Conservation (phyloP, 202 grass and related monocot genomes). For the Sporobolus alterniflorus region DNA sequence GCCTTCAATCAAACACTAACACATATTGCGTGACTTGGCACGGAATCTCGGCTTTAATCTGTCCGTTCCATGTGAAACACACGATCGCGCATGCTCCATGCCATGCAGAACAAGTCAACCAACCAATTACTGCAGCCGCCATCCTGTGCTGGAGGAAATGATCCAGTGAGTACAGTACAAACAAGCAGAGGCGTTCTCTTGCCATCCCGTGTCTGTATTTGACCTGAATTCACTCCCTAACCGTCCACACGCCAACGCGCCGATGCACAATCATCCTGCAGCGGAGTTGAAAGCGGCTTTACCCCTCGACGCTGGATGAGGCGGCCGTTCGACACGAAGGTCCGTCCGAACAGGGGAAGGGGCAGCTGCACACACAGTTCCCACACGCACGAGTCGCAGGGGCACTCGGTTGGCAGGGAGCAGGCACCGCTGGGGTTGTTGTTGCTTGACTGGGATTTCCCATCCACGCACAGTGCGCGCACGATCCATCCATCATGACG, state of each 20-base stretch:
- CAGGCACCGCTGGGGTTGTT: neutral
- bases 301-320: too few species aligned
- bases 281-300: too few species aligned
- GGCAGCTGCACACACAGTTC: neutral
- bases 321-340: neutral
- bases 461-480: constrained; percentile 16
- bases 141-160: too few species aligned
- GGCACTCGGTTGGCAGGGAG: too few species aligned
- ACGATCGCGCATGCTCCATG: neutral
- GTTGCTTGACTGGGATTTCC: constrained; percentile 8
- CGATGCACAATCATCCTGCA: too few species aligned
- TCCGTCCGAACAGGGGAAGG: neutral
- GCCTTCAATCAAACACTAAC: neutral
- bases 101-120: neutral
- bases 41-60: constrained; percentile 6
- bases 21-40: neutral
- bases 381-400: neutral
- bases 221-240: constrained; percentile 1
- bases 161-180: neutral
- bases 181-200: neutral
- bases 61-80: neutral
- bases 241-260: too few species aligned
- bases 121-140: constrained; percentile 14
- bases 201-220: neutral
- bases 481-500: neutral